Conservation (phyloP, 2,329 filamentous ascomycete species). For the Ilyonectria mors-panacis region DNA sequence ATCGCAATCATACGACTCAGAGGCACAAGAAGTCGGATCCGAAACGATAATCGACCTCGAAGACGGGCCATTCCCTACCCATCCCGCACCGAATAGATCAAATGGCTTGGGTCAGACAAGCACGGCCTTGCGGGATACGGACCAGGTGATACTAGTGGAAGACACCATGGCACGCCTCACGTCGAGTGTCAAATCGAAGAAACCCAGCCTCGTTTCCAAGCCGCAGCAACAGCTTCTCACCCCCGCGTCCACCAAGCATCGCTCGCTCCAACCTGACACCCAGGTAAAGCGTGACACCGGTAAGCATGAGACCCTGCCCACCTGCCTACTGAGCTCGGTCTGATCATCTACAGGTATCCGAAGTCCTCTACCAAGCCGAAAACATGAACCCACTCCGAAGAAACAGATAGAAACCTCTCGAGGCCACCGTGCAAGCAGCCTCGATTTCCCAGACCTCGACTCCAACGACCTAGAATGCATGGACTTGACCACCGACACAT, state of each 20-base stretch:
- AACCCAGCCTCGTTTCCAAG: slow-evolving; percentile 60
- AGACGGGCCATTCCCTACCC: slow-evolving; percentile 16
- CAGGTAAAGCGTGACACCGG: slow-evolving; percentile 29
- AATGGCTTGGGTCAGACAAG: slow-evolving; percentile 44
- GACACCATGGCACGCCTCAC: slow-evolving; percentile 63
- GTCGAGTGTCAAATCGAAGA: slow-evolving; percentile 61
- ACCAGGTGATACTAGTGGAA: slow-evolving; percentile 47
- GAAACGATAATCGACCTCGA: slow-evolving; percentile 12
- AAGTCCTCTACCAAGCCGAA: slow-evolving; percentile 41
- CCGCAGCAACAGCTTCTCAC: slow-evolving; percentile 59
- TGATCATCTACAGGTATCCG: slow-evolving; percentile 25
- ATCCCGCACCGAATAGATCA: slow-evolving; percentile 29
- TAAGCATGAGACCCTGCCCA: slow-evolving; percentile 18
- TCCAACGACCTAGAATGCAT: slow-evolving; percentile 55
- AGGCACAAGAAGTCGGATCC: slow-evolving; percentile 16
- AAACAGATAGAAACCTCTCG: slow-evolving; percentile 37
- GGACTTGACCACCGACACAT: slow-evolving; percentile 58
- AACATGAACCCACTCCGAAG: slow-evolving; percentile 46
- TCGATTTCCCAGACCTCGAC: slow-evolving; percentile 56
- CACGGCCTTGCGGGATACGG: slow-evolving; percentile 43
- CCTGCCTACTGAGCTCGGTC: neutral
- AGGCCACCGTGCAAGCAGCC: slow-evolving; percentile 37
- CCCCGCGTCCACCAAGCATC: slow-evolving; percentile 50
- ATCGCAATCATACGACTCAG: slow-evolving; percentile 40
- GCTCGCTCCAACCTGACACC: slow-evolving; percentile 36